Percentiles rank a stretch among this genome's conserved stretches.
Evolutionary conservation across 1,139 yeast genomes (phyloP).

Genomic region (Kodamaea ohmeri): DNA sequence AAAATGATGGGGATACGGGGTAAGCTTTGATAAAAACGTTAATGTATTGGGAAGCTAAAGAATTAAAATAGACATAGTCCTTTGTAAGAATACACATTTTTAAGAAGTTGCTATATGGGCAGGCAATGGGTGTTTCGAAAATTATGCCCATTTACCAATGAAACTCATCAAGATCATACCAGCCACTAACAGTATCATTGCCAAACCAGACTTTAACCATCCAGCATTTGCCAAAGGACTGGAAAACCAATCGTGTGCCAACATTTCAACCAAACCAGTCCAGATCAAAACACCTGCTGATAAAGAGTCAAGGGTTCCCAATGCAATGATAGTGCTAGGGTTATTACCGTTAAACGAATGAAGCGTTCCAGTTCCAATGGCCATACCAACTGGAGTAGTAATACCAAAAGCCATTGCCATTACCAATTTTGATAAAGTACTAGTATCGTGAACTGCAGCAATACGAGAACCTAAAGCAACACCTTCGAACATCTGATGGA

Average conservation of each 20-base stretch:
- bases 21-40: too few species aligned
- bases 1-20: too few species aligned
- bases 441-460: slow-evolving; percentile 14
- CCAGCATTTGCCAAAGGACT: slow-evolving; percentile 26
- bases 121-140: too few species aligned
- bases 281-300: slow-evolving; percentile 37
- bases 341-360: slow-evolving; percentile 30
- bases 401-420: slow-evolving; percentile 22
- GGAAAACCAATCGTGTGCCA: slow-evolving; percentile 34
- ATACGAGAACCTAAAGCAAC: slow-evolving; percentile 20
- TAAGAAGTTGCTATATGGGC: too few species aligned
- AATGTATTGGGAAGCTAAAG: too few species aligned
- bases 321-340: slow-evolving; percentile 28
- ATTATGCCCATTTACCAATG: slow-evolving; percentile 34
- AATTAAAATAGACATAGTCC: too few species aligned
- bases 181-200: slow-evolving; percentile 23
- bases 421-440: slow-evolving; percentile 11
- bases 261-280: slow-evolving; percentile 35
- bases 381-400: slow-evolving; percentile 29
- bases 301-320: slow-evolving; percentile 34
- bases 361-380: slow-evolving; percentile 28
- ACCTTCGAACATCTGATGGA: slow-evolving; percentile 22
- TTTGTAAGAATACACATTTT: too few species aligned
- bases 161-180: slow-evolving; percentile 40
- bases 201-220: slow-evolving; percentile 19